phyloP scores from a whole-genome alignment of 805 yeast species.

The Teunomyces aglyptinius region DNA sequence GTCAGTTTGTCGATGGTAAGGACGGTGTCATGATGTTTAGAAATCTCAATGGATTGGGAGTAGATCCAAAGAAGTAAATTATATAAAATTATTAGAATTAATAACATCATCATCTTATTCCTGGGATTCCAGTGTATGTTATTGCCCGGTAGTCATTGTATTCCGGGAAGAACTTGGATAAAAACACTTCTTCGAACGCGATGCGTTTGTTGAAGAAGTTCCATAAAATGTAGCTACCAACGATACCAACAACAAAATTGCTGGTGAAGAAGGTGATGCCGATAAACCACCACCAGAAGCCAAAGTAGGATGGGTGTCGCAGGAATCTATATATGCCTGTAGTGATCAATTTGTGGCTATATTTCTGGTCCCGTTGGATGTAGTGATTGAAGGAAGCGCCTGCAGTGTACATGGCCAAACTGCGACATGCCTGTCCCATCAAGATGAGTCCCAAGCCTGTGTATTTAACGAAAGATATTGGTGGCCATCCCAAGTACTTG shows the following conservation, averaged over 20 bases:
- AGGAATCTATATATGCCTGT: conserved; percentile 63
- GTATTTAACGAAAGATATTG: conserved; percentile 14
- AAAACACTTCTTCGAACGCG: conserved; percentile 61
- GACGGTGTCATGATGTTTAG: conserved; percentile 68
- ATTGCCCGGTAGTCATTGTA: conserved; percentile 52
- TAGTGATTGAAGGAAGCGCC: conserved; percentile 83
- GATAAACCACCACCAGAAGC: conserved; percentile 90
- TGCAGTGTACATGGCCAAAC: conserved; percentile 85
- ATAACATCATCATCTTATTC: conserved; percentile 21
- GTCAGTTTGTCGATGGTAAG: conserved; percentile 70
- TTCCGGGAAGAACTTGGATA: conserved; percentile 68
- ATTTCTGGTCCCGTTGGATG: conserved; percentile 50
- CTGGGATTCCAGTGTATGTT: conserved; percentile 66
- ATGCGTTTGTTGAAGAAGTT: conserved; percentile 70
- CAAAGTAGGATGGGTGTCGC: conserved; percentile 91
- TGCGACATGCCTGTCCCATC: conserved; percentile 66
- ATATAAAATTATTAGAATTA: too few relatives aligned
- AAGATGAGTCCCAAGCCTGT: conserved; percentile 51
- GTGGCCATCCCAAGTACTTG: conserved; percentile 4
- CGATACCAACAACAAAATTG: conserved; percentile 58
- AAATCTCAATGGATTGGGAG: conserved; percentile 47
- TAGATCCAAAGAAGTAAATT: conserved; percentile 10
- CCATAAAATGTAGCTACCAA: conserved; percentile 60
- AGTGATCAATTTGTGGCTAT: conserved; percentile 65
- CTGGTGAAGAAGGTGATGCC: conserved; percentile 74